Conservation (phyloP, 2,329 filamentous ascomycete species). For the Ploettnerulaceae sp. region DNA sequence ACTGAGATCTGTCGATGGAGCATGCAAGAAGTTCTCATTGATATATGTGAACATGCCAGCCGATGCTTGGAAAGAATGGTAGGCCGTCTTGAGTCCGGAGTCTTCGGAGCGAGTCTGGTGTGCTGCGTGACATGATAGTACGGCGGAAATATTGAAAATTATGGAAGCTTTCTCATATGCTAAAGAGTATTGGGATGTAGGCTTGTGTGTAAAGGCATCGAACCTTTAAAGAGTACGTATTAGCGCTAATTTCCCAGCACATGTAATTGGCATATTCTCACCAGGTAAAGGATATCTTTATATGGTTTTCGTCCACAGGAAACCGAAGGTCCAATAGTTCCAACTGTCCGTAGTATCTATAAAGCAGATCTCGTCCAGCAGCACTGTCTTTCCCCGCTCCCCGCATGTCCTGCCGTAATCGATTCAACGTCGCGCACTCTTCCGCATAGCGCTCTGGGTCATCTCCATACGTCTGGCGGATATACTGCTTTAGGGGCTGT, state of each 20-base stretch:
- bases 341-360: slow-evolving; percentile 95
- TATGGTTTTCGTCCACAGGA: slow-evolving; percentile 96
- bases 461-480: slow-evolving; percentile 89
- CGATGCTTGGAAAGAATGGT: slow-evolving; percentile 96
- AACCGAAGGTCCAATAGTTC: slow-evolving; percentile 92
- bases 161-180: slow-evolving; percentile 98
- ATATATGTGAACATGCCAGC: slow-evolving; percentile 99
- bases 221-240: slow-evolving; percentile 60
- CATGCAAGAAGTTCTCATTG: slow-evolving; percentile 98
- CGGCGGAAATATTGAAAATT: slow-evolving; percentile 98
- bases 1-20: slow-evolving; percentile 92
- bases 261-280: slow-evolving; percentile 38
- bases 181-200: slow-evolving; percentile 93
- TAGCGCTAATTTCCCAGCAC: slow-evolving; percentile 7
- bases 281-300: slow-evolving; percentile 99
- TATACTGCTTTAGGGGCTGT: slow-evolving; percentile 84
- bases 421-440: slow-evolving; percentile 91
- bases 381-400: slow-evolving; percentile 96
- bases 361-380: slow-evolving; percentile 85
- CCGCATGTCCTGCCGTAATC: slow-evolving; percentile 95
- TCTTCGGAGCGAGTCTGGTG: slow-evolving; percentile 91
- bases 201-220: slow-evolving; percentile 97
- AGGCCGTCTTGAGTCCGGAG: slow-evolving; percentile 87
- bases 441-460: slow-evolving; percentile 94
- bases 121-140: slow-evolving; percentile 91